These are phyloP conservation scores for Lathyrus tuberosus DNA, from an alignment of 306 rosid species.

Conservation along the genomic window DNA sequence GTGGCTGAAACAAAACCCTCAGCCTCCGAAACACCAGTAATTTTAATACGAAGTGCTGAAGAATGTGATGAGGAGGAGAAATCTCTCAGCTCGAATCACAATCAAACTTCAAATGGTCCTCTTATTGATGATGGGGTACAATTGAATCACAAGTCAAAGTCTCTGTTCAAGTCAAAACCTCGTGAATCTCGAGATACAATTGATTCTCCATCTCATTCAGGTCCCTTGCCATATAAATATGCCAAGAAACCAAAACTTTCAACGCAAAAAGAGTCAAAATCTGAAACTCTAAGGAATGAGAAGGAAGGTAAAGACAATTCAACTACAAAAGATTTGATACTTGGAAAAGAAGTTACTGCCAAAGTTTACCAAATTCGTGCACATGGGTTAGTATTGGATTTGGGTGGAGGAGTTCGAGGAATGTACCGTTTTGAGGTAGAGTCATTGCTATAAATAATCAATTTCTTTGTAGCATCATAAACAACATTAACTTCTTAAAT, in stretches of 20 bases:
- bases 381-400: conserved; percentile 84
- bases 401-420: conserved; percentile 83
- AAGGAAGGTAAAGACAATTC: conserved; percentile 43
- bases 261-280: conserved; percentile 40
- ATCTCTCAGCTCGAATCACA: conserved; percentile 49
- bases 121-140: conserved; percentile 33
- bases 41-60: conserved; percentile 81
- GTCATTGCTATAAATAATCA: neutral
- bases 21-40: conserved; percentile 52
- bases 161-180: conserved; percentile 37
- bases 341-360: conserved; percentile 73
- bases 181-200: conserved; percentile 33
- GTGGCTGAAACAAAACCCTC: conserved; percentile 42
- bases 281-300: conserved; percentile 33
- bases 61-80: conserved; percentile 88
- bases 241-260: conserved; percentile 46
- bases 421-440: conserved; percentile 87
- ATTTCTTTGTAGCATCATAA: neutral
- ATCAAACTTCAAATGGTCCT: conserved; percentile 45
- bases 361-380: conserved; percentile 78
- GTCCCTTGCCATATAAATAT: conserved; percentile 39
- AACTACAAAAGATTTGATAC: conserved; percentile 53
- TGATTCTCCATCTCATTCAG: conserved; percentile 42
- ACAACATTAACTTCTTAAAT: conserved; percentile 2
- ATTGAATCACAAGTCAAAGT: conserved; percentile 42